These are phyloP conservation scores for Trichomonas vaginalis DNA, from an alignment of 208 protist genomes.

Conservation along the genomic window DNA sequence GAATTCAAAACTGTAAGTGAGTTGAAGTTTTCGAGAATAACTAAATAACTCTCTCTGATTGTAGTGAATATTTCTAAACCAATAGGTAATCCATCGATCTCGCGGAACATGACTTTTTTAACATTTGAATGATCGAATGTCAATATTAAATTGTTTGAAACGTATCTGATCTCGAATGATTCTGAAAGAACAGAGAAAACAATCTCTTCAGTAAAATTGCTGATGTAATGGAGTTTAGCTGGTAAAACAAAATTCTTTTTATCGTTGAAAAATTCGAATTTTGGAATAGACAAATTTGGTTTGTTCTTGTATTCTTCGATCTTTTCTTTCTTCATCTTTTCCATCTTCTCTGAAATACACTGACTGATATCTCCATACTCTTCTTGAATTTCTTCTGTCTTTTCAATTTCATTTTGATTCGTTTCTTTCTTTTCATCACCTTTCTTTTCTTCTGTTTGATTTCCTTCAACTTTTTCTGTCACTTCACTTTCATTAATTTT, in stretches of 20 bases:
- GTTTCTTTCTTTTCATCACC: too few relatives aligned
- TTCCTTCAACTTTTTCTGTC: too few relatives aligned
- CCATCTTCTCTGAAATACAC: too few relatives aligned
- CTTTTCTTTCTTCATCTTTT: neutral
- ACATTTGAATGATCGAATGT: neutral
- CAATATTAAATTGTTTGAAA: neutral
- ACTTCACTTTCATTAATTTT: too few relatives aligned
- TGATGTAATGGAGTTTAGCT: neutral
- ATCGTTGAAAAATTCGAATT: neutral
- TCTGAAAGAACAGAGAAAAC: neutral
- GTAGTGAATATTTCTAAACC: neutral
- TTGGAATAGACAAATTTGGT: neutral
- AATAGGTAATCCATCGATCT: neutral
- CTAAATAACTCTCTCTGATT: neutral
- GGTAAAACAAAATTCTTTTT: neutral
- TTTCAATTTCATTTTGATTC: too few relatives aligned
- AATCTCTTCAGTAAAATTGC: neutral
- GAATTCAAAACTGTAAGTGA: neutral
- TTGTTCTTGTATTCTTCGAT: neutral
- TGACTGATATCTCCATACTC: too few relatives aligned
- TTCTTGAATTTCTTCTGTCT: too few relatives aligned
- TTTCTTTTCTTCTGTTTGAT: too few relatives aligned
- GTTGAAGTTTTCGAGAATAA: neutral
- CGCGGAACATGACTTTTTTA: neutral
- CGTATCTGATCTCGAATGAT: neutral